Conservation (phyloP, 768 basidiomycete species). For the Tylopilus vinaceipallidus region DNA sequence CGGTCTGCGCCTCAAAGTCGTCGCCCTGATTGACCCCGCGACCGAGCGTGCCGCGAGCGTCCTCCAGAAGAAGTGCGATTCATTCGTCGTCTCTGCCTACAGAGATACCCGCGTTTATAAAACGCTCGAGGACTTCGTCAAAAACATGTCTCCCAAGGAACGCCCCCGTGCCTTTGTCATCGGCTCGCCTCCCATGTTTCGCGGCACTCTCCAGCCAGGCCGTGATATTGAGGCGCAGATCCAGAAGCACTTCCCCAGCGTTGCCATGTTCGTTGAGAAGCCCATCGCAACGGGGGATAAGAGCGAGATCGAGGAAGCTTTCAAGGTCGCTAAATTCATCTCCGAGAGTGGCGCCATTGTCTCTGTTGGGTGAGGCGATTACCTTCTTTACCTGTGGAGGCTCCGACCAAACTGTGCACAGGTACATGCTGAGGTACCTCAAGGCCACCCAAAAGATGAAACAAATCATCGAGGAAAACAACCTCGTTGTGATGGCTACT, state of each 20-base stretch:
- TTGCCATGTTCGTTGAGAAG: constrained; percentile 91
- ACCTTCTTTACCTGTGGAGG: background rate
- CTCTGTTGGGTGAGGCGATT: constrained; percentile 72
- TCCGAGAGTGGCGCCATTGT: constrained; percentile 70
- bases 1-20: constrained; percentile 92
- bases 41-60: constrained; percentile 76
- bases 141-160: constrained; percentile 59
- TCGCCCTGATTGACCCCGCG: constrained; percentile 91
- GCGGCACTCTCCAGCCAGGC: constrained; percentile 71
- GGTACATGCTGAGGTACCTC: constrained; percentile 93
- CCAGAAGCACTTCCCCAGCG: constrained; percentile 82
- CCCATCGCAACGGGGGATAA: constrained; percentile 81
- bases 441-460: constrained; percentile 97
- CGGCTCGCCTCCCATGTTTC: constrained; percentile 92
- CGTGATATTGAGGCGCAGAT: constrained; percentile 88
- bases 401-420: constrained; percentile 25
- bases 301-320: constrained; percentile 64
- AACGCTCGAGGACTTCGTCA: constrained; percentile 82
- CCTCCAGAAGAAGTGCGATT: constrained; percentile 87
- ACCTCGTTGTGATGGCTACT: constrained; percentile 93
- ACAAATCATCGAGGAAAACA: constrained; percentile 90
- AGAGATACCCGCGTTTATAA: constrained; percentile 82
- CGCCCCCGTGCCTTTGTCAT: constrained; percentile 82
- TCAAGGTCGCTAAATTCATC: constrained; percentile 71
- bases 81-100: constrained; percentile 93